Conservation (phyloP, 2,329 filamentous ascomycete species). For the Sporothrix inflata region DNA sequence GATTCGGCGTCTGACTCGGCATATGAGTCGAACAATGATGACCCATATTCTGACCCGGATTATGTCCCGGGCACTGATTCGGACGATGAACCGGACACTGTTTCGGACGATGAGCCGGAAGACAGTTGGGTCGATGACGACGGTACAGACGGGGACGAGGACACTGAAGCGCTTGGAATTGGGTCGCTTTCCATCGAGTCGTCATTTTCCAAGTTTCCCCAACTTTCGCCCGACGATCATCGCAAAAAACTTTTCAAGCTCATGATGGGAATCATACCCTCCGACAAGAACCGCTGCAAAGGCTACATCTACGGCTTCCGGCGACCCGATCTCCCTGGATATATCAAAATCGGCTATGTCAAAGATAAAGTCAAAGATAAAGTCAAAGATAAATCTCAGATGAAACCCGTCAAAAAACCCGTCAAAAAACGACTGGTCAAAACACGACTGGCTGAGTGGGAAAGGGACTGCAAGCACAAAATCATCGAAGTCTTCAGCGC, state of each 20-base stretch:
- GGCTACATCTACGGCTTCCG: slow-evolving; percentile 3
- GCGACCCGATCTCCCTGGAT: background rate
- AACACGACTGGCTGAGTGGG: background rate
- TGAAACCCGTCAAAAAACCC: too few relatives aligned
- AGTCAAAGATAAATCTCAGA: background rate
- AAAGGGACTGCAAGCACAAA: background rate
- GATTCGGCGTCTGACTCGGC: background rate
- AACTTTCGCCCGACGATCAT: background rate
- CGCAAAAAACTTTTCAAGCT: background rate
- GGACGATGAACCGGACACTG: too few relatives aligned
- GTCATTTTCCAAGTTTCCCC: too few relatives aligned
- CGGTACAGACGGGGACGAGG: background rate
- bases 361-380: background rate
- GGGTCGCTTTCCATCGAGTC: background rate
- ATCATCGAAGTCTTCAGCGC: background rate
- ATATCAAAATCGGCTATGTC: slow-evolving; percentile 1
- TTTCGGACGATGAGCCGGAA: background rate
- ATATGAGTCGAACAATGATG: background rate
- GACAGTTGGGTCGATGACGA: background rate
- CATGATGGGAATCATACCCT: background rate
- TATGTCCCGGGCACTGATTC: too few relatives aligned
- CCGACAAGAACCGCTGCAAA: background rate
- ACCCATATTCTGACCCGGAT: background rate
- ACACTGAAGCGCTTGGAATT: background rate
- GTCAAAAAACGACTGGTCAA: background rate